These are phyloP conservation scores for Coemansia sp. DNA, from an alignment of 192 early-diverging fungal species.

Conservation along the genomic window DNA sequence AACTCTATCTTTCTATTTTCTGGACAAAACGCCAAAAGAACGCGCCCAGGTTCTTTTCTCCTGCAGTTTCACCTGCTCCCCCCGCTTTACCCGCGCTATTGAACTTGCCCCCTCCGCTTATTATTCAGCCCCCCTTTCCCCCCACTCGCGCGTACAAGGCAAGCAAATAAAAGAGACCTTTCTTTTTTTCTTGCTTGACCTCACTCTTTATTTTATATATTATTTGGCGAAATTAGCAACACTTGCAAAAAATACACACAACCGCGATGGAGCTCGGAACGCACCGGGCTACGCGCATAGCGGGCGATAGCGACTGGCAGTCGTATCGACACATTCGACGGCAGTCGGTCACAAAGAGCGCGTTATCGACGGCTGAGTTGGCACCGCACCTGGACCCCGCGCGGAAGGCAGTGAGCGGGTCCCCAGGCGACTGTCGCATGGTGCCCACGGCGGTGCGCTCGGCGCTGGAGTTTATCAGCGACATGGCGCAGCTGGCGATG, in stretches of 20 bases:
- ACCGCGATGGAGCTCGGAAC: constrained; percentile 8
- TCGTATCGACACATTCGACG: not conserved
- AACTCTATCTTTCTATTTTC: not conserved
- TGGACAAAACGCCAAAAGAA: constrained; percentile 1
- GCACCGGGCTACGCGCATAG: not conserved
- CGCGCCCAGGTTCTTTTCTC: not conserved
- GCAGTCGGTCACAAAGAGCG: not conserved
- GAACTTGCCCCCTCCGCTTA: not conserved
- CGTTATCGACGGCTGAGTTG: not conserved
- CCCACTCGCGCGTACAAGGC: no score
- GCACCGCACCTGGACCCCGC: not conserved
- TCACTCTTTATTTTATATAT: not conserved
- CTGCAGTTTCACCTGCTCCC: not conserved
- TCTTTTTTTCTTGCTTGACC: not conserved
- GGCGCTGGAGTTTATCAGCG: constrained; percentile 30
- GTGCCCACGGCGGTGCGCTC: constrained; percentile 20
- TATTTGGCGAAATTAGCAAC: not conserved
- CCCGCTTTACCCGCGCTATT: not conserved
- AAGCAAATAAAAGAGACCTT: not conserved
- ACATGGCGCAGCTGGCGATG: constrained; percentile 35
- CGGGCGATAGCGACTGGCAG: not conserved
- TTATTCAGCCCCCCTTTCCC: not conserved
- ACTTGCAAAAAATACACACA: not conserved
- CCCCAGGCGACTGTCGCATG: not conserved
- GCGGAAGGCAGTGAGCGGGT: no score